These are phyloP conservation scores for Pseudocercospora pini-densiflorae DNA, from an alignment of 2,329 filamentous ascomycete genomes.

Conservation along the genomic window DNA sequence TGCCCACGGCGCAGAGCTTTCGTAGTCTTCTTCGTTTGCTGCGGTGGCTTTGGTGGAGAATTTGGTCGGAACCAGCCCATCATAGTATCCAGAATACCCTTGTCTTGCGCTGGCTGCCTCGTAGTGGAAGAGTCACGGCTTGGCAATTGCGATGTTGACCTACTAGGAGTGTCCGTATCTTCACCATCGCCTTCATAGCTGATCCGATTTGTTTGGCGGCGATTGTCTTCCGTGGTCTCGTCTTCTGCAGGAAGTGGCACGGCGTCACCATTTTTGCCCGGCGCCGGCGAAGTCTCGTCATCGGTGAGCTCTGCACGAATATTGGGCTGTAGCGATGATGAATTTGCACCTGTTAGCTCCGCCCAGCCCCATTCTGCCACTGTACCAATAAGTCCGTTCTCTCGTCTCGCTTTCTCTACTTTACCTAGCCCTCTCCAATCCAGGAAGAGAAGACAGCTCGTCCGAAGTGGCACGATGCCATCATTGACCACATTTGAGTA, in stretches of 20 bases:
- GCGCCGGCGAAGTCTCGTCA: slow-evolving; percentile 34
- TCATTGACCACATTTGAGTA: slow-evolving; percentile 99
- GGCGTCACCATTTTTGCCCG: slow-evolving; percentile 34
- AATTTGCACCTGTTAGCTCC: slow-evolving; percentile 76
- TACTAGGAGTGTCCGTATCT: slow-evolving; percentile 32
- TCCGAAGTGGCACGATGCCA: slow-evolving; percentile 91
- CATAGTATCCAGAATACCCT: slow-evolving; percentile 56
- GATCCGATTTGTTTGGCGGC: slow-evolving; percentile 30
- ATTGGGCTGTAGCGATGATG: slow-evolving; percentile 56
- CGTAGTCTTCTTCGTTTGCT: slow-evolving; percentile 38
- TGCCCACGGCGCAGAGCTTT: slow-evolving; percentile 65
- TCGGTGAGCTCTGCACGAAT: slow-evolving; percentile 29
- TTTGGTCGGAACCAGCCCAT: slow-evolving; percentile 74
- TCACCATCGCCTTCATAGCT: slow-evolving; percentile 54
- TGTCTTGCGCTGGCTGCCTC: slow-evolving; percentile 25
- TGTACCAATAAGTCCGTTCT: slow-evolving; percentile 90
- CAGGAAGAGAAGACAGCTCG: slow-evolving; percentile 92
- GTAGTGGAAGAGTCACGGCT: slow-evolving; percentile 12
- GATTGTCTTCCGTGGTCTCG: slow-evolving; percentile 66
- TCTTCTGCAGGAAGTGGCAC: slow-evolving; percentile 74
- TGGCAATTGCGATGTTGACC: not conserved
- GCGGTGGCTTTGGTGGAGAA: slow-evolving; percentile 58
- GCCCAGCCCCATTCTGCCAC: slow-evolving; percentile 95
- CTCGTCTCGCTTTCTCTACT: slow-evolving; percentile 90
- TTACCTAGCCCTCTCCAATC: slow-evolving; percentile 94